Percentiles rank a stretch among this genome's conserved stretches.
Conservation (phyloP, 176 grass and related monocot species). For the Tillandsia fasciculata region DNA sequence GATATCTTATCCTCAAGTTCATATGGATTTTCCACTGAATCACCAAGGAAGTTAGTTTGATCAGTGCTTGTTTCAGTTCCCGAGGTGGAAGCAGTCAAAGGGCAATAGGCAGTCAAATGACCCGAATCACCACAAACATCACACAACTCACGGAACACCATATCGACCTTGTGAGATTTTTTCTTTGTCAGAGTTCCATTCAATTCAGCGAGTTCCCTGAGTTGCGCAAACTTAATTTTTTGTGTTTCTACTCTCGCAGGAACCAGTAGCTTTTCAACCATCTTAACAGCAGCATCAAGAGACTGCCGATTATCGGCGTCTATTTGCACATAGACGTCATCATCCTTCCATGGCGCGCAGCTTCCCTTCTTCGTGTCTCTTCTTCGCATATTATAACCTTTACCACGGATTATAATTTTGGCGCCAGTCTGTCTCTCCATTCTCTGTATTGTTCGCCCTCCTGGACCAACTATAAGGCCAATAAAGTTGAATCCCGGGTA, state of each 20-base stretch:
- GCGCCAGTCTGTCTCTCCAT: constrained; percentile 21
- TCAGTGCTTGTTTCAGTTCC: neutral
- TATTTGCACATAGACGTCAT: constrained; percentile 16
- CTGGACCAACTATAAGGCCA: constrained; percentile 21
- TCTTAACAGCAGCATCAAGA: constrained; percentile 17
- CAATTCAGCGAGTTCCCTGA: constrained; percentile 16
- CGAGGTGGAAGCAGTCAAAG: constrained; percentile 8
- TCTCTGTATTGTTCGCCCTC: constrained; percentile 15
- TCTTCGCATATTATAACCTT: constrained; percentile 1
- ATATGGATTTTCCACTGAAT: neutral
- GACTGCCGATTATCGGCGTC: constrained; percentile 11
- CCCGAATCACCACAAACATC: neutral
- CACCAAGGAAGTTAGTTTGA: neutral
- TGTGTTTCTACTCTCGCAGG: constrained; percentile 9
- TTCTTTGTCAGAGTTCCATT: constrained; percentile 2
- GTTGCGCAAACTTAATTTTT: constrained; percentile 7
- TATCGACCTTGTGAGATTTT: neutral
- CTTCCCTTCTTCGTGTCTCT: neutral
- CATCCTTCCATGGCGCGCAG: neutral
- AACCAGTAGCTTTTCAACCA: constrained; percentile 21
- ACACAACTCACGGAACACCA: neutral
- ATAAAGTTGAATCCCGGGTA: constrained; percentile 21
- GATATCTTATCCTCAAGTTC: neutral
- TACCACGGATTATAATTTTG: constrained; percentile 17
- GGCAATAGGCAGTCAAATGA: constrained; percentile 6